Percentiles rank a stretch among this genome's conserved stretches.
phyloP scores from a whole-genome alignment of 306 rosid species.

The Dalbergia oliveri region DNA sequence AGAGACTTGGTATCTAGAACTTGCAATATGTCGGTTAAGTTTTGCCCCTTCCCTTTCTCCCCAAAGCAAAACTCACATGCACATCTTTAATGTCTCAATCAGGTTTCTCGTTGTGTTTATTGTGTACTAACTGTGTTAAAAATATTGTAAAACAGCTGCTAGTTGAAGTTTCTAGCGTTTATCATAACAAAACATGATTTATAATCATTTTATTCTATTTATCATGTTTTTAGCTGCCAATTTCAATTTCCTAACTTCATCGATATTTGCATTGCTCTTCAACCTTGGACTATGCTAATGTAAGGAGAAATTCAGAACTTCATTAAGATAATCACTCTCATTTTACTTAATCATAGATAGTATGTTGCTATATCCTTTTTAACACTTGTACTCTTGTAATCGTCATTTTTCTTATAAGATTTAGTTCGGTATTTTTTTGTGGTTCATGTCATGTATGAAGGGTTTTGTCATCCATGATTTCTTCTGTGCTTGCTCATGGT shows the following conservation, averaged over 20 bases:
- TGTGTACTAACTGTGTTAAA: conserved; percentile 12
- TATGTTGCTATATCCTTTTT: conserved; percentile 31
- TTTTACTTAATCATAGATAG: conserved; percentile 20
- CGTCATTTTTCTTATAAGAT: conserved; percentile 12
- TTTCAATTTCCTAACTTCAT: conserved; percentile 40
- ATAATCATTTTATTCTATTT: conserved; percentile 23
- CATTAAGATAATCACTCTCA: conserved; percentile 41
- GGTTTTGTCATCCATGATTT: background rate
- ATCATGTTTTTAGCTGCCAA: conserved; percentile 41
- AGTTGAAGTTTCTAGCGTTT: conserved; percentile 24
- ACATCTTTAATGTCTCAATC: background rate
- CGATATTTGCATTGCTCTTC: conserved; percentile 40
- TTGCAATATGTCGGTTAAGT: conserved; percentile 20
- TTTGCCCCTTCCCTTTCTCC: conserved; percentile 18
- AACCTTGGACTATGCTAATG: conserved; percentile 8
- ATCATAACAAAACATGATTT: conserved; percentile 21
- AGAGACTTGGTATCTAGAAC: conserved; percentile 23
- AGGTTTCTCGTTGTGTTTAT: conserved; percentile 29
- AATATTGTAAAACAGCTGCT: conserved; percentile 20
- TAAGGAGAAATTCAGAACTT: conserved; percentile 45
- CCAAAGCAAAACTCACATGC: too few relatives aligned
- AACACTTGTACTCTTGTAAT: conserved; percentile 7
- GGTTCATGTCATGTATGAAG: conserved; percentile 22
- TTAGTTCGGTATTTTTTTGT: background rate
- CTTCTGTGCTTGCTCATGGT: conserved; percentile 3